A percentile compares a stretch with the other conserved stretches of the same genome.
These are phyloP conservation scores for Stellera chamaejasme DNA, from an alignment of 345 rosid genomes.

Conservation along the genomic window DNA sequence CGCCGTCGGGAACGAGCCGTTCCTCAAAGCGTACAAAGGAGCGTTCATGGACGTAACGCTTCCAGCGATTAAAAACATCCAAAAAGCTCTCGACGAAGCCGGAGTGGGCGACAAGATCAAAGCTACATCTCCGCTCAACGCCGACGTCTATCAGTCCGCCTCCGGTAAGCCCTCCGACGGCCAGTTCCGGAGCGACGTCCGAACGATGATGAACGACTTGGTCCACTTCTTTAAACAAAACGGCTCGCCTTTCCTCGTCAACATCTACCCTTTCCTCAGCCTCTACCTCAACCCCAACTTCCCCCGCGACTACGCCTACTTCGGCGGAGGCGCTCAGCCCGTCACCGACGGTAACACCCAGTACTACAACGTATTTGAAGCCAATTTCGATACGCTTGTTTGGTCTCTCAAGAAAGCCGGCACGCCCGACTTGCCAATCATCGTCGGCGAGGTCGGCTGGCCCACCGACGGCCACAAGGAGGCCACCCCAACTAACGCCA, in stretches of 20 bases:
- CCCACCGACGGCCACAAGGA: slow-evolving; percentile 59
- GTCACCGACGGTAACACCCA: slow-evolving; percentile 27
- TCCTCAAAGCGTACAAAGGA: slow-evolving; percentile 61
- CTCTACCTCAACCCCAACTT: slow-evolving; percentile 48
- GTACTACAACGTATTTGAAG: slow-evolving; percentile 70
- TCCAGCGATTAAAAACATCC: slow-evolving; percentile 68
- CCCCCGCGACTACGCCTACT: slow-evolving; percentile 62
- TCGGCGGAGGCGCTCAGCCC: slow-evolving; percentile 21
- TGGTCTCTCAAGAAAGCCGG: slow-evolving; percentile 49
- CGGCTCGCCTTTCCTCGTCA: slow-evolving; percentile 57
- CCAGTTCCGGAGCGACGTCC: slow-evolving; percentile 40
- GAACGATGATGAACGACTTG: slow-evolving; percentile 29
- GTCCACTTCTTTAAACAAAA: slow-evolving; percentile 35
- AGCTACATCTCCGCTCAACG: slow-evolving; percentile 61
- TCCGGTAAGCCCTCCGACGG: slow-evolving; percentile 67
- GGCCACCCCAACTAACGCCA: slow-evolving; percentile 31
- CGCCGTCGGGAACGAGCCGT: slow-evolving; percentile 87
- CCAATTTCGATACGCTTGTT: slow-evolving; percentile 77
- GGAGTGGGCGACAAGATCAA: slow-evolving; percentile 46
- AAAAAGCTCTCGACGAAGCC: slow-evolving; percentile 55
- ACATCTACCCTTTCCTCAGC: slow-evolving; percentile 86
- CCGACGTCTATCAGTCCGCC: slow-evolving; percentile 61
- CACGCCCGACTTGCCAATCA: slow-evolving; percentile 31
- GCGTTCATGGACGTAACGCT: slow-evolving; percentile 26
- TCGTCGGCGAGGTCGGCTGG: slow-evolving; percentile 96